Conservation (phyloP, 2,329 filamentous ascomycete species). For the Thelonectria blattea region DNA sequence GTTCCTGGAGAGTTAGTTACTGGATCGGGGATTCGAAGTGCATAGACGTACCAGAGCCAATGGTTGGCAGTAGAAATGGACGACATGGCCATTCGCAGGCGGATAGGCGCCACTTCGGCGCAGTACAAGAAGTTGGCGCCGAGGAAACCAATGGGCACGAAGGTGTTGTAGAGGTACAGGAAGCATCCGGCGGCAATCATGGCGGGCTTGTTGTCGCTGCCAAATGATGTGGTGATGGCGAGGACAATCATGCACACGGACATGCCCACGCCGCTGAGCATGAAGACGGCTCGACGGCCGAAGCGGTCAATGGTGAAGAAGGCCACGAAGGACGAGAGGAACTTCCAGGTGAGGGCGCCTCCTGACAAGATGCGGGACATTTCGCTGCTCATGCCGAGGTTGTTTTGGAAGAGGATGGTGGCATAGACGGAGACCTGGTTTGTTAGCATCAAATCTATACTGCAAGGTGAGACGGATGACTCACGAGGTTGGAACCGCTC, state of each 20-base stretch:
- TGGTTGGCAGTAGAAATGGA: slow-evolving; percentile 56
- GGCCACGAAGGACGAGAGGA: slow-evolving; percentile 32
- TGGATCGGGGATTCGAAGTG: background rate
- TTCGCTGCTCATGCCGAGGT: slow-evolving; percentile 28
- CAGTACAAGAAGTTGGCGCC: slow-evolving; percentile 66
- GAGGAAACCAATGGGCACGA: slow-evolving; percentile 68
- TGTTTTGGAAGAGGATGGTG: slow-evolving; percentile 34
- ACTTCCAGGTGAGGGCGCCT: slow-evolving; percentile 40
- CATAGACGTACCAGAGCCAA: slow-evolving; percentile 37
- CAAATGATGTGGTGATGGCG: slow-evolving; percentile 28
- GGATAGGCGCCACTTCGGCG: slow-evolving; percentile 57
- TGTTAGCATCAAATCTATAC: background rate
- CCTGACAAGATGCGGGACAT: slow-evolving; percentile 33
- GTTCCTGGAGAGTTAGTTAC: slow-evolving; percentile 31
- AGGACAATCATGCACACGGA: slow-evolving; percentile 30
- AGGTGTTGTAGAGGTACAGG: slow-evolving; percentile 71
- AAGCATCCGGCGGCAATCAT: slow-evolving; percentile 45
- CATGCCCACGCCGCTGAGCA: slow-evolving; percentile 32
- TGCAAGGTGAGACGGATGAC: background rate
- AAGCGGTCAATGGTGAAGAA: slow-evolving; percentile 36
- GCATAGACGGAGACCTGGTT: slow-evolving; percentile 37
- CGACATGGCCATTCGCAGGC: slow-evolving; percentile 50
- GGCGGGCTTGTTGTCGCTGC: slow-evolving; percentile 20
- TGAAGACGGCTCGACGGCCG: slow-evolving; percentile 30
- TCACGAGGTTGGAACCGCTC: background rate